Evolutionary conservation across 345 rosid species (phyloP).

Genomic region (Populus simonii): DNA sequence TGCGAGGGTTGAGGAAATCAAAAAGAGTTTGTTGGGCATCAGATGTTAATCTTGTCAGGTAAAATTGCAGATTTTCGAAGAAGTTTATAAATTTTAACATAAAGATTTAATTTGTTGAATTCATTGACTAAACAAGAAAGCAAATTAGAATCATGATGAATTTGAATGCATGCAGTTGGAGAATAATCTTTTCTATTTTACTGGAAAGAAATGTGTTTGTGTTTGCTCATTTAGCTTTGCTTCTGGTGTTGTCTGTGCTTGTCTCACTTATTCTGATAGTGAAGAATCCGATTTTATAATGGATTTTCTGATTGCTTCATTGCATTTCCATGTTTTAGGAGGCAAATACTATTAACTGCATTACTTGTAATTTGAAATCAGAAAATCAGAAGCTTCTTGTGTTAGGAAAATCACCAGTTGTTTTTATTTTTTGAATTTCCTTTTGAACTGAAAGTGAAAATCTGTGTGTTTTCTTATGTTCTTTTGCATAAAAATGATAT

Average conservation of each 20-base stretch:
- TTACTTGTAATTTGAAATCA: constrained; percentile 2
- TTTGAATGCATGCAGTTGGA: not conserved
- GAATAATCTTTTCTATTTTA: not conserved
- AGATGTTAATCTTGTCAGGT: constrained; percentile 98
- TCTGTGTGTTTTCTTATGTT: not conserved
- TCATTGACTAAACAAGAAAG: not conserved
- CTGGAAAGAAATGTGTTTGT: not conserved
- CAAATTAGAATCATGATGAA: not conserved
- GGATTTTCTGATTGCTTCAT: not conserved
- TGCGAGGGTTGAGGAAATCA: constrained; percentile 77
- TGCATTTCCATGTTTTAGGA: not conserved
- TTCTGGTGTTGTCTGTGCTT: not conserved
- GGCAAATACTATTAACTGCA: not conserved
- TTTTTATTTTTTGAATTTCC: not conserved
- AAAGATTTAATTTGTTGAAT: not conserved
- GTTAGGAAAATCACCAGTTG: not conserved
- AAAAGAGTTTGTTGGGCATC: constrained; percentile 90
- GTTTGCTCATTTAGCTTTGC: not conserved
- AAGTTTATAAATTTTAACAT: not conserved
- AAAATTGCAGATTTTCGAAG: constrained; percentile 23
- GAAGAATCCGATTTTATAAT: not conserved
- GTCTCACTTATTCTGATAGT: not conserved
- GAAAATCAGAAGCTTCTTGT: constrained; percentile 1
- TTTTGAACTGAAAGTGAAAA: not conserved
- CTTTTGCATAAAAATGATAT: not conserved